phyloP scores from a whole-genome alignment of 2,329 filamentous ascomycete genomes.

The Aspergillus calidoustus region DNA sequence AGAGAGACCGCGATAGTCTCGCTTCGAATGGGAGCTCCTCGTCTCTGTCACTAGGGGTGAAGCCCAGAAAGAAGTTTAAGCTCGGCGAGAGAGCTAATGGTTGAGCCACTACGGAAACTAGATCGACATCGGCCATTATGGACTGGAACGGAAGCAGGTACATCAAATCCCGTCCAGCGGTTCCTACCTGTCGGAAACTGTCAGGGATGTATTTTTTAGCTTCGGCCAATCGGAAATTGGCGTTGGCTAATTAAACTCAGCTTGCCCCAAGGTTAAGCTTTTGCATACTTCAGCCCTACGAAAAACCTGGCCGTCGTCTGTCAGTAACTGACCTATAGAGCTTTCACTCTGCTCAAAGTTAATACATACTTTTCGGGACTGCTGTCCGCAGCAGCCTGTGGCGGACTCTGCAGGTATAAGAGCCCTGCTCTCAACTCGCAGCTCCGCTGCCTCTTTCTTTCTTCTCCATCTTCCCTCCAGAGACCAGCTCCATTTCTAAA shows the following conservation, averaged over 20 bases:
- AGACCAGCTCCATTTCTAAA: not conserved
- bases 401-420: not conserved
- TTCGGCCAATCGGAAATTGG: not conserved
- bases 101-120: not conserved
- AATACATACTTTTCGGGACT: not conserved
- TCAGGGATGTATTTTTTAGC: not conserved
- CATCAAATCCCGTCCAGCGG: not conserved
- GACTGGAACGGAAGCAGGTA: not conserved
- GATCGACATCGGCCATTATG: not conserved
- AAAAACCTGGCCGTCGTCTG: not conserved
- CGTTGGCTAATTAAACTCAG: not conserved
- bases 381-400: too few relatives aligned
- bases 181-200: not conserved
- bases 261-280: not conserved
- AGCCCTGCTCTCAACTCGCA: not conserved
- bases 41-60: conserved; percentile 16
- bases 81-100: not conserved
- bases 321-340: not conserved
- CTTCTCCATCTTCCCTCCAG: not conserved
- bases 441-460: not conserved
- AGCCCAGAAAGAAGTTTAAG: conserved; percentile 31
- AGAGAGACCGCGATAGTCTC: conserved; percentile 48
- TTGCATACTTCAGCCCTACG: not conserved
- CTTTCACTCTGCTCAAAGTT: not conserved
- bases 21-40: conserved; percentile 32